Base-by-base conservation (phyloP, 169 alveolate species). In the Cryptosporidium viatorum region DNA sequence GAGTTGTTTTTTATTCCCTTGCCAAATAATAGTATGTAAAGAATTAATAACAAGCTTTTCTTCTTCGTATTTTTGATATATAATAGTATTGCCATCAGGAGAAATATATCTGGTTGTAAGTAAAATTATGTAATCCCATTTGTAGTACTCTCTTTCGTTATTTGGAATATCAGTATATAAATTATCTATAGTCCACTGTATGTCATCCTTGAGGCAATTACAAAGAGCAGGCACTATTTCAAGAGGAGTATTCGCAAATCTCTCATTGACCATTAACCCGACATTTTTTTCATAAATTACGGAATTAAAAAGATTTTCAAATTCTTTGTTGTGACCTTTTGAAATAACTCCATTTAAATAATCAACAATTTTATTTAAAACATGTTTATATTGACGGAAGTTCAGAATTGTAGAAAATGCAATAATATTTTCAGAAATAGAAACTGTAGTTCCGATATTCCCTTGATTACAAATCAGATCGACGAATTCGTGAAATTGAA, bases 391-490 rank as follows among this genome's bases (percentile, higher is more conserved):
- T 43, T 80, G 89, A 12, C 89, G 71, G 31, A 80, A 62, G 16
- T 80, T 80, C 37, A 80, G 7, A 8, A 80, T 80, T 16, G 89
- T 80, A 59, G 89, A 80, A 12, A 80, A 29, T 10, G 69, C 89
- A 37, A 80, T 67, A 43, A 80, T 18, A 48, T n/a, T 59, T 9
- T 39, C 75, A 33, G 89, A 80, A 43, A 80, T 80, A 16, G 67
- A 31, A 43, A 80, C 75, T 4, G 89, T 80, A 33, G 89, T 80
- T 62, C 89, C 89, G 41, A 80, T 80, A 37, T 80, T 80, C 8
- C 89, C 89, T 65, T 80, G 89, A 45, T 80, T 80, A 80, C 89
- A 80, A 23, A 80, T 80, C 12, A 62, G 31, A 65, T 80, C 89
- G 33, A 80, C 89, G n/a, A 80, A 80, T 50, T 65, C 75, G 26